Evolutionary conservation across 305 asterid species (phyloP).

Genomic region (Solanum hybrid): DNA sequence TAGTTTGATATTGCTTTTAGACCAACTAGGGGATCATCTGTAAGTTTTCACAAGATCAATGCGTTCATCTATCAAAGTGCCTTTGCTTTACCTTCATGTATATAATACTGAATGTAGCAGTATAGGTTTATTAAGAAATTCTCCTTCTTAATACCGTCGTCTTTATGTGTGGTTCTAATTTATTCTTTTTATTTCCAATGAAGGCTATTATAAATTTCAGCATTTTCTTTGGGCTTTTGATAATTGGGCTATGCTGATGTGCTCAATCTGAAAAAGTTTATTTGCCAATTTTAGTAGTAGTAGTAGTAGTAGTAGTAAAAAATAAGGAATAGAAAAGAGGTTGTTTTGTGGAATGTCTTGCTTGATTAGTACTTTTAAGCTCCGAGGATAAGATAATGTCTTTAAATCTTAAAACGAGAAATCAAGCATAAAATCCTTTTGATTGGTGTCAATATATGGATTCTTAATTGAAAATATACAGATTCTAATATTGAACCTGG

Average conservation of each 20-base stretch:
- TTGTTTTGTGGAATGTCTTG: neutral
- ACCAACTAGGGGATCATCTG: neutral
- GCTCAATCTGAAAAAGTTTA: neutral
- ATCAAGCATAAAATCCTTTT: neutral
- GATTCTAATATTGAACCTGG: neutral
- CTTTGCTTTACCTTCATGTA: neutral
- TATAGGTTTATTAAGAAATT: neutral
- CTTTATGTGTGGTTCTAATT: neutral
- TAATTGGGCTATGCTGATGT: neutral
- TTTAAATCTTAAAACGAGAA: neutral
- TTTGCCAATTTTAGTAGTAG: neutral
- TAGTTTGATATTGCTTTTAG: neutral
- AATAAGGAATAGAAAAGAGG: neutral
- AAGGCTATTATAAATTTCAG: neutral
- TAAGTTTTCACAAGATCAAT: neutral
- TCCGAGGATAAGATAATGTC: neutral
- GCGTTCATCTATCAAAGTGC: neutral
- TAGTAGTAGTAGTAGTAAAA: neutral
- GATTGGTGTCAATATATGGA: neutral
- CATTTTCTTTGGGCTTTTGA: neutral
- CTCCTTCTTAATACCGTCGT: neutral
- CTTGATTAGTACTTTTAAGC: neutral
- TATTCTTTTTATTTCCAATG: neutral
- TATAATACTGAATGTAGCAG: neutral
- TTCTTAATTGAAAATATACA: neutral